These are phyloP conservation scores for Irpex rosettiformis DNA, from an alignment of 1,284 basidiomycete genomes.

Conservation along the genomic window DNA sequence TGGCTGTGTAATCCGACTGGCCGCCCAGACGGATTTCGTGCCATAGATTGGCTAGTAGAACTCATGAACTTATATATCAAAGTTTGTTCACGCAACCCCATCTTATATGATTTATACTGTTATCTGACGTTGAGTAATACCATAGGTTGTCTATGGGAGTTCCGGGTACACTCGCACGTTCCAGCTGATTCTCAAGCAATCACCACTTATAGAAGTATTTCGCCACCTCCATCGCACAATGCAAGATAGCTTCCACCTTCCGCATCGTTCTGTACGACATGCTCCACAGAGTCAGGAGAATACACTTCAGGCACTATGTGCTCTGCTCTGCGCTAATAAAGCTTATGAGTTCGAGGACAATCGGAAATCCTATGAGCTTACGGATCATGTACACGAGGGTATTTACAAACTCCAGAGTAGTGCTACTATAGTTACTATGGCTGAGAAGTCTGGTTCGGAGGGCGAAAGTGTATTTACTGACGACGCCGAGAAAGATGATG, in stretches of 20 bases:
- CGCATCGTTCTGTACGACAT: constrained; percentile 24
- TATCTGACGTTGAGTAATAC: no score
- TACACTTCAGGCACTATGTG: constrained; percentile 23
- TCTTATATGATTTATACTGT: no score
- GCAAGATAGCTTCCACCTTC: constrained; percentile 27
- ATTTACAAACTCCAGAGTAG: background rate
- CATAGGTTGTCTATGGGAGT: background rate
- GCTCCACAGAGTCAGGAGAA: constrained; percentile 26
- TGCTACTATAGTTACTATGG: background rate
- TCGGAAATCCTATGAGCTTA: constrained; percentile 5
- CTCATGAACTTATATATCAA: constrained; percentile 29
- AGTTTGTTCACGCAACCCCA: no score
- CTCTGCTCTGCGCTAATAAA: constrained; percentile 21
- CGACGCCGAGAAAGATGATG: no score
- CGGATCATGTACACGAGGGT: background rate
- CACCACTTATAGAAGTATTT: constrained; percentile 30
- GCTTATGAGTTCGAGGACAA: constrained; percentile 19
- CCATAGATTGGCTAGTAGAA: constrained; percentile 30
- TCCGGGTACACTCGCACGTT: constrained; percentile 16
- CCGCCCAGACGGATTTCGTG: constrained; percentile 21
- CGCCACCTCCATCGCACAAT: constrained; percentile 19
- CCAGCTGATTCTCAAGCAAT: constrained; percentile 28
- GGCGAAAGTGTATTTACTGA: no score
- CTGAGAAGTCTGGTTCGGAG: background rate
- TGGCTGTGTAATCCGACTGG: constrained; percentile 28